Evolutionary conservation across 2,329 filamentous ascomycete species (phyloP).

Genomic region (Nemania sp.): DNA sequence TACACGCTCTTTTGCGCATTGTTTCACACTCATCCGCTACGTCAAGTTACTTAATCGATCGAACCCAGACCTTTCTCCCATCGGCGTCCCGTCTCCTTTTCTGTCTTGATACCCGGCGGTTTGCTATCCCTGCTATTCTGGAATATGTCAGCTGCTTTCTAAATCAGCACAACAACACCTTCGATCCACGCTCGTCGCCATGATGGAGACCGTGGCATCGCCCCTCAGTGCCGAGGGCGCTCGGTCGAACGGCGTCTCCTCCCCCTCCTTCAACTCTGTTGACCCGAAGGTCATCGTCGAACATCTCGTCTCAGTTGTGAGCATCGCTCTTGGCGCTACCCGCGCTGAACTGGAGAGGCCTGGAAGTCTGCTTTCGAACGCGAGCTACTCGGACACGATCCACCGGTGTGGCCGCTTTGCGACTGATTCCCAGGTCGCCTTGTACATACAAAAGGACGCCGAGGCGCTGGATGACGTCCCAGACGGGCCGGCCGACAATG

Average conservation of each 20-base stretch:
- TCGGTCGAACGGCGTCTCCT: slow-evolving; percentile 52
- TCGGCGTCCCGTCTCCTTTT: slow-evolving; percentile 21
- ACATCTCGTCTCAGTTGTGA: slow-evolving; percentile 71
- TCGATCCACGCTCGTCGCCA: slow-evolving; percentile 34
- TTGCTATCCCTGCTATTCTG: slow-evolving; percentile 26
- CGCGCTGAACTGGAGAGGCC: slow-evolving; percentile 77
- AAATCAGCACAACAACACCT: slow-evolving; percentile 23
- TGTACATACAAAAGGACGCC: slow-evolving; percentile 90
- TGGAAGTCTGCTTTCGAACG: slow-evolving; percentile 80
- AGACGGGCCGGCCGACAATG: slow-evolving; percentile 51
- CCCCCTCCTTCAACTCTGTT: slow-evolving; percentile 57
- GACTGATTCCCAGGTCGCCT: slow-evolving; percentile 79
- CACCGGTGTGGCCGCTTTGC: slow-evolving; percentile 89
- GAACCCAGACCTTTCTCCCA: slow-evolving; percentile 1
- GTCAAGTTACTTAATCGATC: slow-evolving; percentile 27
- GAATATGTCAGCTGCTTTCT: slow-evolving; percentile 33
- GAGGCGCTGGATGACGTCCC: slow-evolving; percentile 57
- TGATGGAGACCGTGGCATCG: slow-evolving; percentile 59
- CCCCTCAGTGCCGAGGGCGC: slow-evolving; percentile 48
- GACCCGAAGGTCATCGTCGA: slow-evolving; percentile 74
- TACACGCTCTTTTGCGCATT: slow-evolving; percentile 32
- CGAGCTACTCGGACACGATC: slow-evolving; percentile 75
- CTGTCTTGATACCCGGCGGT: slow-evolving; percentile 27
- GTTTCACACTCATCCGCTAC: slow-evolving; percentile 20
- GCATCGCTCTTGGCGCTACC: slow-evolving; percentile 74